These are phyloP conservation scores for Xylaria castorea DNA, from an alignment of 495 filamentous ascomycete genomes.

Conservation along the genomic window DNA sequence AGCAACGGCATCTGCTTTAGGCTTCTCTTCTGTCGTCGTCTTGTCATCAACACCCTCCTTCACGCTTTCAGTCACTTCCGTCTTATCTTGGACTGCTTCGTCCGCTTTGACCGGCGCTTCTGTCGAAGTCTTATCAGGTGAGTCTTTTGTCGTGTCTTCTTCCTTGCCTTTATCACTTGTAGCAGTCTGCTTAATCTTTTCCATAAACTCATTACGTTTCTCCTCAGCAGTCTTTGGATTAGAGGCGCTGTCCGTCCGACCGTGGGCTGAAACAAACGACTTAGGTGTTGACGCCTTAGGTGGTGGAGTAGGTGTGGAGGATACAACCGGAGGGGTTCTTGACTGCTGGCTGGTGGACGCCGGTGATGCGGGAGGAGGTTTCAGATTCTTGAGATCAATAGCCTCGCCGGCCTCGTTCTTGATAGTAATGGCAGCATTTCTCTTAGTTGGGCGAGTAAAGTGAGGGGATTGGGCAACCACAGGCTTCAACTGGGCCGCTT, in stretches of 20 bases:
- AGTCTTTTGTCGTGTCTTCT: constrained; percentile 54
- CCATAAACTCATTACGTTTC: constrained; percentile 58
- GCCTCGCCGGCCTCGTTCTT: constrained; percentile 75
- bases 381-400: constrained; percentile 50
- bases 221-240: constrained; percentile 56
- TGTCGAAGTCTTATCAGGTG: constrained; percentile 41
- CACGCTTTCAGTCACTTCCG: constrained; percentile 69
- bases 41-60: constrained; percentile 64
- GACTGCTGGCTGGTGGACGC: constrained; percentile 56
- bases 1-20: constrained; percentile 50
- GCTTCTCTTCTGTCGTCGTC: constrained; percentile 54
- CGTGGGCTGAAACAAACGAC: constrained; percentile 50
- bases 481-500: constrained; percentile 65
- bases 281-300: constrained; percentile 54
- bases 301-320: constrained; percentile 60
- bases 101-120: constrained; percentile 40
- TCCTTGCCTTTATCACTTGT: constrained; percentile 49
- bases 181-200: constrained; percentile 53
- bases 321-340: constrained; percentile 59
- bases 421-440: constrained; percentile 74
- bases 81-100: constrained; percentile 72
- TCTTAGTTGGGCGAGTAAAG: constrained; percentile 65
- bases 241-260: constrained; percentile 53
- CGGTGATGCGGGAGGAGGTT: constrained; percentile 54
- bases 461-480: constrained; percentile 65